phyloP scores from a whole-genome alignment of 2,329 filamentous ascomycete species.

The Fusarium oligoseptatum region DNA sequence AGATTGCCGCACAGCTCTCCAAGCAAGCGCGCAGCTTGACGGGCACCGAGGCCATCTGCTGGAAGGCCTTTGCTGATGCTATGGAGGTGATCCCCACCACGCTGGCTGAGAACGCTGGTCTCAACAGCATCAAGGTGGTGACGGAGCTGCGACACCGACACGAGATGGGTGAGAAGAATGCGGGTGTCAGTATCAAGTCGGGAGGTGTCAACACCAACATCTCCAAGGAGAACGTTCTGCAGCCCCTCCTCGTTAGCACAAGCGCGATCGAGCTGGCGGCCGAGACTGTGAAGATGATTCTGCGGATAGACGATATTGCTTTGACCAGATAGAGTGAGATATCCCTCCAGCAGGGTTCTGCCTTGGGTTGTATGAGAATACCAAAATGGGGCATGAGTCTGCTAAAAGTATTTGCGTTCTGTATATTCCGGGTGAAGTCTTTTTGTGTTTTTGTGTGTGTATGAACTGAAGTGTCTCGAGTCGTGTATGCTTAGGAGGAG shows the following conservation, averaged over 20 bases:
- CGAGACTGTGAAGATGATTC: conserved; percentile 97
- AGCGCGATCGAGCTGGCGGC: conserved; percentile 97
- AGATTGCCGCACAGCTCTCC: conserved; percentile 89
- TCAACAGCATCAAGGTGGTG: conserved; percentile 99
- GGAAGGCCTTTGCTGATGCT: conserved; percentile 98
- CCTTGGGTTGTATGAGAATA: conserved; percentile 55
- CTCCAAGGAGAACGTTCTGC: conserved; percentile 94
- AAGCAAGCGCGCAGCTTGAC: conserved; percentile 85
- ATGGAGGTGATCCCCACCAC: conserved; percentile 98
- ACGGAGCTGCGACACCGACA: conserved; percentile 95
- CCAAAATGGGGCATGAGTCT: conserved; percentile 47
- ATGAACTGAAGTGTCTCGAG: too few relatives aligned
- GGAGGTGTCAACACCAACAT: conserved; percentile 98
- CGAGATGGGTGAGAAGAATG: conserved; percentile 94
- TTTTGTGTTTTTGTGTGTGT: background rate
- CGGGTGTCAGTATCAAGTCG: conserved; percentile 97
- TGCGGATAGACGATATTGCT: conserved; percentile 76
- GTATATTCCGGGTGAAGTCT: conserved; percentile 20
- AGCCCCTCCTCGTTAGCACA: conserved; percentile 95
- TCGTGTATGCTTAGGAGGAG: background rate
- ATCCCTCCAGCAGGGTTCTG: conserved; percentile 45
- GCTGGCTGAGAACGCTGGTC: conserved; percentile 93
- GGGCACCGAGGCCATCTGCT: conserved; percentile 97
- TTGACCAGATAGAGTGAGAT: conserved; percentile 67
- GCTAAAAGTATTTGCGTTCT: conserved; percentile 39